Evolutionary conservation across 73 alveolate genomes (phyloP), one percentile per base, ranked within the genome.

Genomic region (Tetrahymena elliotti): DNA sequence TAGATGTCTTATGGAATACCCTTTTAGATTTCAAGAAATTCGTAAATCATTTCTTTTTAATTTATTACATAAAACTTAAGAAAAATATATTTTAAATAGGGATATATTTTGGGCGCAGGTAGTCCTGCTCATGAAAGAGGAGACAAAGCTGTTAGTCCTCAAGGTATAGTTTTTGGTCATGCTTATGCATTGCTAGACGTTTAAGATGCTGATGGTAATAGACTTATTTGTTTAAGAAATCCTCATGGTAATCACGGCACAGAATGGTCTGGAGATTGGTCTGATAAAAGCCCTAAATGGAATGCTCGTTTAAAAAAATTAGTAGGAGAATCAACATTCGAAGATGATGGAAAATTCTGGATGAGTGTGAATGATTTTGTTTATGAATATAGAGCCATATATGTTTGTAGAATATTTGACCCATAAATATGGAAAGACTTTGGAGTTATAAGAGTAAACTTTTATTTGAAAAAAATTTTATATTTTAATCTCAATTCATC

Each of bases 231-330:
- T 36, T 54, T 96, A 31, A 96, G 98, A 94, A 96, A 97, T 84
- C 99, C 98, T 95, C 99, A 97, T 95, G 99, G 99, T 84, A 93
- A 95, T n/a, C 36, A 93, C 33, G 99, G 99, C 3, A 95, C 54
- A 35, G 99, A 97, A 88, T 97, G 99, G 99, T 84, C 95, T 22
- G 99, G 99, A 15, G 99, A 97, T 84, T 97, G 99, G 99, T 41
- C 97, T 83, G 99, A 96, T 83, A 93, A 97, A 83, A 96, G 98
- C 35, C 97, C 95, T 31, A 94, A 88, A 53, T 97, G 99, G 98
- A 94, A 96, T 37, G n/a, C 88, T 68, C 88, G 88, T 68, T 31
- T 68, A 16, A 84, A 96, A 41, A 96, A 96, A 96, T 83, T 96
- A 83, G 94, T 40, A 38, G 95, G 94, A 38, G 97, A 97, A 93